Conservation (phyloP, 163 green algal genomes). For the Scenedesmus sp. region DNA sequence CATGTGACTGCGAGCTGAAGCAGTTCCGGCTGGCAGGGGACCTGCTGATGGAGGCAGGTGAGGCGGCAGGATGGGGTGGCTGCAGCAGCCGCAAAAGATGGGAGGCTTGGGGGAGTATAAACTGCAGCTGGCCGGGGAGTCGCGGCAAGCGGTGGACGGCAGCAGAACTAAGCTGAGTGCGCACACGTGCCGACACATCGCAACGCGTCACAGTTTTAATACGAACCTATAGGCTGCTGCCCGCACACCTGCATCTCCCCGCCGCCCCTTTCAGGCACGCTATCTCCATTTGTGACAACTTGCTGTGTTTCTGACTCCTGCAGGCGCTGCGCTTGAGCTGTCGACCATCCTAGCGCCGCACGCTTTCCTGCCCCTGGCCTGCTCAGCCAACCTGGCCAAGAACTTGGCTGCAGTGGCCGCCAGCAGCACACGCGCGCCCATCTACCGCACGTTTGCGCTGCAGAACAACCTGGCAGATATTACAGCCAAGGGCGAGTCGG, state of each 20-base stretch:
- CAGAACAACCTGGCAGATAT: constrained; percentile 81
- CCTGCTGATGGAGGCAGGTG: constrained; percentile 73
- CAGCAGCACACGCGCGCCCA: constrained; percentile 83
- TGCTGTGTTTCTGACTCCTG: constrained; percentile 22
- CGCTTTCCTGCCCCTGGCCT: constrained; percentile 87
- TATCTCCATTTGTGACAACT: no score
- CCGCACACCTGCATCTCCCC: no score
- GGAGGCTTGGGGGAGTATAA: no score
- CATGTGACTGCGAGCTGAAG: constrained; percentile 87
- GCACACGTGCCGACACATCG: constrained; percentile 21
- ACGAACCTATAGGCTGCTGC: no score
- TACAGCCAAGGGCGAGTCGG: constrained; percentile 83
- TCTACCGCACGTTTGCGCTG: constrained; percentile 89
- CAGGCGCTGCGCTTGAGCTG: constrained; percentile 82
- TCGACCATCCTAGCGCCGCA: constrained; percentile 72
- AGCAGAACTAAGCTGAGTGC: no score
- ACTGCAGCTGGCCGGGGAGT: no score
- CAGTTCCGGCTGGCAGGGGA: constrained; percentile 86
- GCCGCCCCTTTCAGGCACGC: no score
- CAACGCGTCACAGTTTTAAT: no score
- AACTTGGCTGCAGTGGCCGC: constrained; percentile 88
- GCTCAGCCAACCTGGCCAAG: constrained; percentile 90
- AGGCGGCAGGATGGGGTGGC: background rate
- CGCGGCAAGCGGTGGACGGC: no score
- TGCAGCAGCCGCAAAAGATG: no score